Percentiles rank a stretch among this genome's conserved stretches.
These are phyloP conservation scores for Aphanomyces cochlioides DNA, from an alignment of 352 stramenopile species.

Conservation along the genomic window DNA sequence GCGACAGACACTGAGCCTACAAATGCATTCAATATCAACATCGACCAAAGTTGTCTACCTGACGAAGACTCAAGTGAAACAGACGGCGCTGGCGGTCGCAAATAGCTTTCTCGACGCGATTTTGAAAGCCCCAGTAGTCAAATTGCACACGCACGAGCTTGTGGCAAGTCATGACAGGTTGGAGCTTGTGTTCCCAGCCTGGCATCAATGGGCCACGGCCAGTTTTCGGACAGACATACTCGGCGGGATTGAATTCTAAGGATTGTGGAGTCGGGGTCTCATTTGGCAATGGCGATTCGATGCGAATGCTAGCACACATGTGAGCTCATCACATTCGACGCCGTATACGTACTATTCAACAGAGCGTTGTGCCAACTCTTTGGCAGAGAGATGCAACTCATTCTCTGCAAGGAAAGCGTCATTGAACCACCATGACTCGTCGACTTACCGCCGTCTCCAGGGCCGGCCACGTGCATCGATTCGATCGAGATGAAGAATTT, in stretches of 20 bases:
- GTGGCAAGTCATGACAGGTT: slow-evolving; percentile 83
- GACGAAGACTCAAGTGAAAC: slow-evolving; percentile 66
- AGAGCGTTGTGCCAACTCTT: slow-evolving; percentile 69
- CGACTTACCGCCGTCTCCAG: slow-evolving; percentile 37
- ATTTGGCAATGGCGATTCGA: slow-evolving; percentile 71
- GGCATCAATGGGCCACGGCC: slow-evolving; percentile 58
- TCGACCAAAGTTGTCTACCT: slow-evolving; percentile 26
- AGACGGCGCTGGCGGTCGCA: slow-evolving; percentile 78
- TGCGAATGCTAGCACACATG: slow-evolving; percentile 50
- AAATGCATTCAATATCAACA: neutral
- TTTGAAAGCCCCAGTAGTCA: slow-evolving; percentile 82
- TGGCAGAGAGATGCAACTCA: slow-evolving; percentile 56
- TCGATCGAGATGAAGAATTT: slow-evolving; percentile 87
- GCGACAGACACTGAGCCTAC: slow-evolving; percentile 71
- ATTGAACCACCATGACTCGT: no score
- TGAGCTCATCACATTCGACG: no score
- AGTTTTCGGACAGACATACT: slow-evolving; percentile 55
- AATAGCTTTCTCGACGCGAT: slow-evolving; percentile 79
- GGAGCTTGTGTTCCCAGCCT: slow-evolving; percentile 64
- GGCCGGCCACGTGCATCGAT: slow-evolving; percentile 64
- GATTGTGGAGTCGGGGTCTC: slow-evolving; percentile 47
- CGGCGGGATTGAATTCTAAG: slow-evolving; percentile 60
- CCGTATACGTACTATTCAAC: slow-evolving; percentile 59
- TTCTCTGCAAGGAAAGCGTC: slow-evolving; percentile 42
- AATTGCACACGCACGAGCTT: slow-evolving; percentile 86